Percentiles rank a stretch among this genome's conserved stretches.
Evolutionary conservation across 2,329 filamentous ascomycete species (phyloP).

Genomic region (Huntiella decipiens): DNA sequence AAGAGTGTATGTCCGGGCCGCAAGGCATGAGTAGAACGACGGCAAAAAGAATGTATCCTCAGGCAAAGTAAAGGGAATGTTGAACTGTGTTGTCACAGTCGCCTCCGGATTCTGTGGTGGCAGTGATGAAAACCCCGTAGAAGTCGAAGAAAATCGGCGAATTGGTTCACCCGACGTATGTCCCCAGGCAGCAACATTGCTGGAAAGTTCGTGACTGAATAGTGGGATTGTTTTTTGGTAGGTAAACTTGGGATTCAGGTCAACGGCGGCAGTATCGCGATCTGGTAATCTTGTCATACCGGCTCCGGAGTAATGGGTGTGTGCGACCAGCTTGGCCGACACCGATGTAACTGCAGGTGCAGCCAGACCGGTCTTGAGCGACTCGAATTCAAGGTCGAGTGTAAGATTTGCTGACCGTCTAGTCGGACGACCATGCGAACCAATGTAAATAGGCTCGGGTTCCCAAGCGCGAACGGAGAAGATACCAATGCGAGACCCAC

Average conservation of each 20-base stretch:
- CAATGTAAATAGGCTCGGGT: slow-evolving; percentile 29
- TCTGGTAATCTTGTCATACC: slow-evolving; percentile 30
- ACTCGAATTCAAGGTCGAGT: slow-evolving; percentile 29
- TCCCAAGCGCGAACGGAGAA: slow-evolving; percentile 27
- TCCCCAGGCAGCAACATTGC: no score
- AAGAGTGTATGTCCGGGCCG: slow-evolving; percentile 34
- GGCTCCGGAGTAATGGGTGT: slow-evolving; percentile 32
- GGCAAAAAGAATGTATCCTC: slow-evolving; percentile 30
- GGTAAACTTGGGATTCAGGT: no score
- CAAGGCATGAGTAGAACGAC: slow-evolving; percentile 39
- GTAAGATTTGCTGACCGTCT: slow-evolving; percentile 18
- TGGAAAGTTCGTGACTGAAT: no score
- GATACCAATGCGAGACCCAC: slow-evolving; percentile 26
- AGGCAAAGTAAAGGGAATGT: slow-evolving; percentile 30
- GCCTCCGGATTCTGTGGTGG: slow-evolving; percentile 6
- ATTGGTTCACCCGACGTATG: no score
- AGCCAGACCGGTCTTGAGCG: slow-evolving; percentile 17
- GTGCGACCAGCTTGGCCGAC: slow-evolving; percentile 30
- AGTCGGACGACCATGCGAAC: slow-evolving; percentile 24
- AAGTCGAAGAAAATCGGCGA: no score
- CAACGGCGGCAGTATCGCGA: slow-evolving; percentile 18
- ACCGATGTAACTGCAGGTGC: slow-evolving; percentile 29
- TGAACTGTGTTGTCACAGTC: slow-evolving; percentile 23
- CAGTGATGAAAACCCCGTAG: no score
- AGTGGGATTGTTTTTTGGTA: no score